A percentile compares a stretch with the other conserved stretches of the same genome.
Conservation (phyloP, 1,139 yeast species). For the Hansenula lynferdii region DNA sequence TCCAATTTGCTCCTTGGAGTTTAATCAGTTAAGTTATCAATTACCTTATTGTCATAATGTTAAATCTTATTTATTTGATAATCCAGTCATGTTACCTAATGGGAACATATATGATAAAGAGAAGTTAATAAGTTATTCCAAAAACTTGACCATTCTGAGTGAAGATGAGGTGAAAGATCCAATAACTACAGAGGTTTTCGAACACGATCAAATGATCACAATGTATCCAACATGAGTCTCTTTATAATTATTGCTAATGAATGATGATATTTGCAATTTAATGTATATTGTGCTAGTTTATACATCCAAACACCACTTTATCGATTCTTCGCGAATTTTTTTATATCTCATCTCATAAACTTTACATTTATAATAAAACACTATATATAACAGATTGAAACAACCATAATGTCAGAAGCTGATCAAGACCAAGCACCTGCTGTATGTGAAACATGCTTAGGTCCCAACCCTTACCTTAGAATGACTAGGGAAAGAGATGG, state of each 20-base stretch:
- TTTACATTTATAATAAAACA: no score
- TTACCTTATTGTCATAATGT: slow-evolving; percentile 80
- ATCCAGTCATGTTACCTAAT: slow-evolving; percentile 80
- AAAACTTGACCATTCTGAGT: slow-evolving; percentile 24
- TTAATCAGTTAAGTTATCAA: slow-evolving; percentile 48
- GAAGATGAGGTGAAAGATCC: slow-evolving; percentile 61
- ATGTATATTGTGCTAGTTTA: no score
- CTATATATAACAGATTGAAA: no score
- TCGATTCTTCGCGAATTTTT: no score
- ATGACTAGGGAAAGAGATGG: slow-evolving; percentile 75
- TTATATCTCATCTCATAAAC: no score
- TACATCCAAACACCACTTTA: no score
- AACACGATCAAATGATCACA: slow-evolving; percentile 47
- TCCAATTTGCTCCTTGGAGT: slow-evolving; percentile 79
- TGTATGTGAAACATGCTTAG: slow-evolving; percentile 71
- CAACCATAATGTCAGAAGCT: no score
- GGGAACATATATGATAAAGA: slow-evolving; percentile 73
- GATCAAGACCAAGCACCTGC: slow-evolving; percentile 28
- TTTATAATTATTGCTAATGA: no score
- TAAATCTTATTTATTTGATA: slow-evolving; percentile 63
- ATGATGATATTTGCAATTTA: no score
- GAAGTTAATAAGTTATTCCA: slow-evolving; percentile 42
- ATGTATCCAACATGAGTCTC: slow-evolving; percentile 79
- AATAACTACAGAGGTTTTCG: slow-evolving; percentile 53
- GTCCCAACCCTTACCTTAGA: slow-evolving; percentile 56